Evolutionary conservation across 768 basidiomycete species (phyloP), one percentile per base, ranked within the genome.

Genomic region (Lentinula raphanica): DNA sequence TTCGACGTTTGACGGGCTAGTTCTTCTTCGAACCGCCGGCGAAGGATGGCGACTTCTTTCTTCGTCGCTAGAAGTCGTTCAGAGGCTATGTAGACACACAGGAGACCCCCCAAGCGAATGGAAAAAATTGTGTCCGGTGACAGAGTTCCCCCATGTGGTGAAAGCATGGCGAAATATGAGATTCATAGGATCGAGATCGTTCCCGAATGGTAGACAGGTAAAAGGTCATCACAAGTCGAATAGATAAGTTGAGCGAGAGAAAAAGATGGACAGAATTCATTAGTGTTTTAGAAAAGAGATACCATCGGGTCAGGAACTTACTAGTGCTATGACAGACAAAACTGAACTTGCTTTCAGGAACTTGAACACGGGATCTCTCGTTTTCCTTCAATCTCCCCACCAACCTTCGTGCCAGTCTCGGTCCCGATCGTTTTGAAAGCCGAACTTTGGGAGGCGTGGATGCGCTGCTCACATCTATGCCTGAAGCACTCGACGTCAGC

Each of bases 21-120:
- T 72, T 92, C 92, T 15, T 74, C 78, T 69, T 90, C 87, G 64
- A 93, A 90, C 59, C 83, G 82, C 53, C 76, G 77, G 38, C 87
- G 84, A 48, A 92, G 75, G 55, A 75, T 72, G 4, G 80, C 72
- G 38, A 88, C 86, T 72, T 92, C 88, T 64, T 83, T 80, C 67
- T 85, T 83, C 4, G 85, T 88, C 45, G 83, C 79, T 54, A 80
- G 71, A 62, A 89, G 77, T 53, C 90, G 84, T 60, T 90, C 86
- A 59, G 87, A 83, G 56, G 89, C 91, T 93, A 63, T n/a, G 59
- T 62, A 46, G 54, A 13, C 32, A 63, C 60, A 56, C 56, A 48
- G n/a, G n/a, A n/a, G n/a, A n/a, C n/a, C n/a, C n/a, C n/a, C n/a
- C n/a, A n/a, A n/a, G n/a, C n/a, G n/a, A n/a, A n/a, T n/a, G n/a